Evolutionary conservation across 192 early-diverging fungal species (phyloP).

Genomic region (Coemansia sp.): DNA sequence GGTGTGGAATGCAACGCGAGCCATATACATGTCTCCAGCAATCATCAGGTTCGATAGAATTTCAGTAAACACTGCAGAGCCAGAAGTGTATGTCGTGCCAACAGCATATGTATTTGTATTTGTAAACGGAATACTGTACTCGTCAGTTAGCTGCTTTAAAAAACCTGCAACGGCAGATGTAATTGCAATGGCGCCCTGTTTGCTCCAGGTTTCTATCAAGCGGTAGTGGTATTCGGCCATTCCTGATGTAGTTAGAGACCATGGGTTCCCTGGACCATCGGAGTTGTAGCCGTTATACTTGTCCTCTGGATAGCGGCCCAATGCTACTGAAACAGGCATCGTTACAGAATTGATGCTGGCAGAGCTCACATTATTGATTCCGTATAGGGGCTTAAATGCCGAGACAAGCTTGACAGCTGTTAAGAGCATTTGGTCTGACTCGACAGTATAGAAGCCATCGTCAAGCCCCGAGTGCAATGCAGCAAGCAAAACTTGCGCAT

Average conservation of each 20-base stretch:
- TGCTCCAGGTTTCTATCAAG: conserved; percentile 3
- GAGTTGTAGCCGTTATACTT: conserved; percentile 1
- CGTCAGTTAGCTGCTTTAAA: neutral
- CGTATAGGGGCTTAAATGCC: conserved; percentile 2
- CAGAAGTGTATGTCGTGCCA: neutral
- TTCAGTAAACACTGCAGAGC: neutral
- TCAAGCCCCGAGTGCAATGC: conserved; percentile 3
- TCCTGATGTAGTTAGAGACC: neutral
- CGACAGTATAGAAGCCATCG: conserved; percentile 3
- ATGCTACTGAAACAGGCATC: neutral
- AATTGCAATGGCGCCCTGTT: neutral
- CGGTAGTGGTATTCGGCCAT: conserved; percentile 9
- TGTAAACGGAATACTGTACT: neutral
- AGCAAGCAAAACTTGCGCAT: conserved; percentile 4
- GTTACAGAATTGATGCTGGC: neutral
- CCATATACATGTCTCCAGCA: conserved; percentile 10
- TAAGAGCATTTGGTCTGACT: conserved; percentile 1
- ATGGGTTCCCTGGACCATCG: conserved; percentile 1
- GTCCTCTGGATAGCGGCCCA: conserved; percentile 7
- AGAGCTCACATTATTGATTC: conserved; percentile 2
- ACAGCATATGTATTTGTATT: neutral
- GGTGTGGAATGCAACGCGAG: conserved; percentile 2
- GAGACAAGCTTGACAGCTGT: neutral
- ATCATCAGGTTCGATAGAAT: conserved; percentile 1
- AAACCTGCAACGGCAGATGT: neutral